Evolutionary conservation across 1,139 yeast species (phyloP).

Genomic region (Candida frijolesensis): DNA sequence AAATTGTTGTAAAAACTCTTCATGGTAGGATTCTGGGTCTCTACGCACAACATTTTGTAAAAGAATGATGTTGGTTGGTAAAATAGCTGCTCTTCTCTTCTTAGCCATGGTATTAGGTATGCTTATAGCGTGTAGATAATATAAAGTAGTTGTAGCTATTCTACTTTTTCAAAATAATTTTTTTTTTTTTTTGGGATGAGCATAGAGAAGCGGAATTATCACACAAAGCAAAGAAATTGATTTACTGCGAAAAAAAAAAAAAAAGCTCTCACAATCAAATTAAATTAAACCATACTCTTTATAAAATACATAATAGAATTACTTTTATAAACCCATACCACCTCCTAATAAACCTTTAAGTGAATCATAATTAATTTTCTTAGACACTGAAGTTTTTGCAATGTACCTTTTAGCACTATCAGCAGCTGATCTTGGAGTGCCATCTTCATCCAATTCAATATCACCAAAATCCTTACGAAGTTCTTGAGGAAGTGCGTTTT

Average conservation of each 20-base stretch:
- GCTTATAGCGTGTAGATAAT: background rate
- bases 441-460: constrained; percentile 45
- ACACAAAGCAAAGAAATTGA: background rate
- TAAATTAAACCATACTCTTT: background rate
- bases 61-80: constrained; percentile 89
- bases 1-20: constrained; percentile 90
- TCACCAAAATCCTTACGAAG: constrained; percentile 36
- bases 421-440: constrained; percentile 59
- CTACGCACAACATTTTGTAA: constrained; percentile 90
- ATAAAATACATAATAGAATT: background rate
- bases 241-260: constrained; percentile 5
- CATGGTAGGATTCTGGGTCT: constrained; percentile 91
- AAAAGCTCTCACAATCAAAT: background rate
- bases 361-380: constrained; percentile 84
- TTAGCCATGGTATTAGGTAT: constrained; percentile 60
- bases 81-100: constrained; percentile 85
- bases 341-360: constrained; percentile 52
- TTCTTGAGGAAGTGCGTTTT: constrained; percentile 22
- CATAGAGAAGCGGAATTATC: background rate
- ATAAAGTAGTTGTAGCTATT: background rate
- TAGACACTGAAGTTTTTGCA: constrained; percentile 71
- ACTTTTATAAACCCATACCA: constrained; percentile 3
- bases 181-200: constrained; percentile 3
- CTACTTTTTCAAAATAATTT: background rate
- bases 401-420: constrained; percentile 76